Base-by-base conservation (phyloP, 2,329 filamentous ascomycete species). In the Curvularia sp. region DNA sequence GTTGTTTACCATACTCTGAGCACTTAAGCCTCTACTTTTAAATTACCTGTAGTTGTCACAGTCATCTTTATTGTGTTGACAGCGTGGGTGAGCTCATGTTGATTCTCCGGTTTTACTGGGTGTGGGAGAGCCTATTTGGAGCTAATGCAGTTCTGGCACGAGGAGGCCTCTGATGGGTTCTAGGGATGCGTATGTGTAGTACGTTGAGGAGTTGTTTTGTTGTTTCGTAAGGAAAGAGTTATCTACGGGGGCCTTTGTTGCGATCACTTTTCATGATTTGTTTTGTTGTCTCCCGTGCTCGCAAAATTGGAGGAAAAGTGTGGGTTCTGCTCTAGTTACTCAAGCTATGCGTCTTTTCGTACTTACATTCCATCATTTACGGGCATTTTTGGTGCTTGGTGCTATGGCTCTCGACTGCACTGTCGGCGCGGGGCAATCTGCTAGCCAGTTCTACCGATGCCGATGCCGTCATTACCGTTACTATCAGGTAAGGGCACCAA, bases 71-170 rank as follows among this genome's bases (percentile, higher is more conserved):
- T 18, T 18, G 18, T 1, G 18, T 18, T 18, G 18, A 18, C 18
- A 18, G 18, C 18, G 18, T 18, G 18, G 18, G 18, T 18, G 18
- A 18, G 18, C 18, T 18, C 18, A 1, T 18, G 18, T 1, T 18
- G 18, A 18, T 18, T 18, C 18, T 18, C 18, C 18, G 18, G 18
- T 18, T 18, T 18, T 18, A 18, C 18, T 18, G 18, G 18, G 18
- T 18, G 18, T 18, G 18, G 18, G 18, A 18, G 18, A 18, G 18
- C 18, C 18, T 18, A 18, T 57, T 59, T 18, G 3, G 55, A 56
- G 5, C 43, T 57, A 49, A 57, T 53, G 49, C 41, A 49, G 39
- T 46, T 28, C 13, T 28, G 24, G 42, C 22, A 15, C 6, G n/a
- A 44, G 41, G 41, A 24, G 24, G 13, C 24, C 20, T 1, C 22